Evolutionary conservation across 495 filamentous ascomycete genomes (phyloP).

Genomic region (Tuber borchii): DNA sequence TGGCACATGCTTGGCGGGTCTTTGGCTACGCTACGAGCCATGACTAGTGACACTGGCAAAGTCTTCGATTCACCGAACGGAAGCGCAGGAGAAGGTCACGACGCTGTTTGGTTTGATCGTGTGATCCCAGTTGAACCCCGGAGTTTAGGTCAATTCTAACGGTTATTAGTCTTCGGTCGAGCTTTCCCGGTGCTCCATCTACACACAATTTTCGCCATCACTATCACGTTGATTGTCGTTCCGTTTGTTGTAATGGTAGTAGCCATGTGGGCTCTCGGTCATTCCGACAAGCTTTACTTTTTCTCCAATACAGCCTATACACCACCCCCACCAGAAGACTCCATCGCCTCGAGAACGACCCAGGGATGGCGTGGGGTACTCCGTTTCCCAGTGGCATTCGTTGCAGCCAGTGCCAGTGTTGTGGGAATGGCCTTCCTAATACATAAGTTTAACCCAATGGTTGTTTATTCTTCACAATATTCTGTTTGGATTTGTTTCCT

Average conservation of each 20-base stretch:
- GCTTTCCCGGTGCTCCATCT: conserved; percentile 72
- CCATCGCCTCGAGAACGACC: conserved; percentile 57
- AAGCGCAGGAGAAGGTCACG: conserved; percentile 55
- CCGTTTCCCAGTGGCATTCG: conserved; percentile 71
- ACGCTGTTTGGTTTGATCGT: conserved; percentile 84
- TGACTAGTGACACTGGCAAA: conserved; percentile 63
- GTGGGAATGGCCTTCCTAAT: conserved; percentile 71
- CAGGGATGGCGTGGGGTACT: conserved; percentile 75
- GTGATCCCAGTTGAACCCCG: not conserved
- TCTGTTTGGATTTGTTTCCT: conserved; percentile 83
- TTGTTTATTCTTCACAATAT: conserved; percentile 79
- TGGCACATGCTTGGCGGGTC: conserved; percentile 92
- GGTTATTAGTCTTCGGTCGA: conserved; percentile 59
- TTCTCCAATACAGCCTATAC: conserved; percentile 58
- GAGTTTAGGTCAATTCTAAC: not conserved
- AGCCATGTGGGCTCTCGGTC: conserved; percentile 60
- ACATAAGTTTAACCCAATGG: conserved; percentile 74
- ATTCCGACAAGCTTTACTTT: conserved; percentile 71
- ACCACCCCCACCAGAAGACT: conserved; percentile 53
- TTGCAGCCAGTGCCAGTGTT: conserved; percentile 59
- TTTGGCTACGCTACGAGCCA: conserved; percentile 60
- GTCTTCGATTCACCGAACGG: conserved; percentile 61
- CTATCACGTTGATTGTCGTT: conserved; percentile 71
- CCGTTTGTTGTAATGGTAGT: conserved; percentile 64
- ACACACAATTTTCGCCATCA: conserved; percentile 78